Base-by-base conservation (phyloP, 1,284 basidiomycete species). In the Schizophyllum commune region DNA sequence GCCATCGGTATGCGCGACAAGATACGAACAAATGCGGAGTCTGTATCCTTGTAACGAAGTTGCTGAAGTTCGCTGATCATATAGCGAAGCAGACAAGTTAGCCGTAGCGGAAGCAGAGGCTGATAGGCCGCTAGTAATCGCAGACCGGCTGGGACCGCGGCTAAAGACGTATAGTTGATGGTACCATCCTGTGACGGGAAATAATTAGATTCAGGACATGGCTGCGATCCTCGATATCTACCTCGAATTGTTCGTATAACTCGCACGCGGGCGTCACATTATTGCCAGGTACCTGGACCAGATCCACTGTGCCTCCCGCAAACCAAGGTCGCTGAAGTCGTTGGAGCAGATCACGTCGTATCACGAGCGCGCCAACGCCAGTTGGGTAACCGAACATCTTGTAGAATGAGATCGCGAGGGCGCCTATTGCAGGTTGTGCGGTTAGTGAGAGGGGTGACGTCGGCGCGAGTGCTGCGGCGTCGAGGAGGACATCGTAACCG, bases 321-420 rank as follows among this genome's bases (percentile, higher is more conserved):
- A 94, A 94, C 89, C 91, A 94, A 0, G 89, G 89, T 2, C 88
- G 79, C 64, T 82, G 75, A 57, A 92, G 76, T 58, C 75, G 74
- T 2, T 71, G 70, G 55, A 91, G 72, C 67, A 91, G 88, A 4
- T 79, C n/a, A 77, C 66, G 86, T 84, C 70, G 86, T 89, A 88
- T 85, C 20, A 94, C 73, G 1, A 94, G 77, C n/a, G 89, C 89
- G 33, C 92, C 91, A 53, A 94, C 83, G 1, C 91, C 92, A 0
- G 92, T 94, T 7, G 92, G 92, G 67, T 85, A 93, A 32, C 91
- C 91, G 64, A 92, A 91, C 86, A 93, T 92, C 68, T 94, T 94
- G 77, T 94, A 94, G 68, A 93, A 91, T 52, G 88, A 91, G 59
- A 93, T 71, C 0, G 85, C 89, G 80, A 94, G 85, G 1, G 90